Percentiles rank a stretch among this genome's conserved stretches.
Conservation (phyloP, 768 basidiomycete genomes). For the Lentinula sp. region DNA sequence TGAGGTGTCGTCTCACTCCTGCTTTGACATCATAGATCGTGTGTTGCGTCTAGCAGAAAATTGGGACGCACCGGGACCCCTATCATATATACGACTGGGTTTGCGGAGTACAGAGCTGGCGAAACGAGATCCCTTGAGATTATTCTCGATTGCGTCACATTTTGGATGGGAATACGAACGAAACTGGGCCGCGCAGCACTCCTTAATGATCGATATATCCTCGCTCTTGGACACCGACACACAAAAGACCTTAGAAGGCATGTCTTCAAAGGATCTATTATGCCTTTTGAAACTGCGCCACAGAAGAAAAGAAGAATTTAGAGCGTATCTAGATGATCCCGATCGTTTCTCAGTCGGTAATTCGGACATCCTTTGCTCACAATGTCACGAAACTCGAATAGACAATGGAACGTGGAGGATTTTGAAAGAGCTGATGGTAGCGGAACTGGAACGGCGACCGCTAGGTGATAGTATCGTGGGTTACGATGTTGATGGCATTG, state of each 20-base stretch:
- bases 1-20: slow-evolving; percentile 29
- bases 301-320: slow-evolving; percentile 43
- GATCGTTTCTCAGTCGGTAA: slow-evolving; percentile 54
- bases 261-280: slow-evolving; percentile 48
- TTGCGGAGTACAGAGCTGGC: slow-evolving; percentile 43
- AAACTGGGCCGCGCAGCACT: slow-evolving; percentile 48
- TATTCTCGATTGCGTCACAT: slow-evolving; percentile 53
- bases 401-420: slow-evolving; percentile 61
- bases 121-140: slow-evolving; percentile 36
- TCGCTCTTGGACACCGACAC: slow-evolving; percentile 19
- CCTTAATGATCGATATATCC: slow-evolving; percentile 47
- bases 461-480: slow-evolving; percentile 39
- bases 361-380: slow-evolving; percentile 40
- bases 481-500: slow-evolving; percentile 4
- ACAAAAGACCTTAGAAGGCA: slow-evolving; percentile 29
- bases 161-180: slow-evolving; percentile 60
- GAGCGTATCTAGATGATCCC: slow-evolving; percentile 46
- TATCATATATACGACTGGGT: slow-evolving; percentile 48
- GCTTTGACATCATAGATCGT: slow-evolving; percentile 48
- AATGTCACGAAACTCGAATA: slow-evolving; percentile 44
- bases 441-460: slow-evolving; percentile 57
- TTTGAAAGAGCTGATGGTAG: slow-evolving; percentile 48
- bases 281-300: slow-evolving; percentile 54
- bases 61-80: slow-evolving; percentile 63
- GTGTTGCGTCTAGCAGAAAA: slow-evolving; percentile 61